A percentile compares a stretch with the other conserved stretches of the same genome.
Conservation (phyloP, 306 rosid genomes). For the Lathyrus oleraceus region DNA sequence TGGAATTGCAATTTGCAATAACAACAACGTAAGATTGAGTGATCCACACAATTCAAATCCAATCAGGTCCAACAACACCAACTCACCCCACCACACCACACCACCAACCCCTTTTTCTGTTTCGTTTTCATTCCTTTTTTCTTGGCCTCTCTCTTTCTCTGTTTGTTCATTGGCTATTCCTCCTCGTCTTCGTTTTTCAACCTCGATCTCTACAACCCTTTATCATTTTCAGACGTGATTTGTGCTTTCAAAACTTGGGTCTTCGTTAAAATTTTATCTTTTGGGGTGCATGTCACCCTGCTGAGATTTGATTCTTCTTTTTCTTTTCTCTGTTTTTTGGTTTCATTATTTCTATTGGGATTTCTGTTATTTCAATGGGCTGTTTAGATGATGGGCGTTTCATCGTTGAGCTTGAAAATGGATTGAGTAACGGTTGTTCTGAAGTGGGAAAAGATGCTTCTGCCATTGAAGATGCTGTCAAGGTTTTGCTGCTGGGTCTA, state of each 20-base stretch:
- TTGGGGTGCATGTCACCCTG: conserved; percentile 6
- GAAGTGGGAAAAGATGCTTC: conserved; percentile 48
- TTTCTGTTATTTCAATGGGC: conserved; percentile 61
- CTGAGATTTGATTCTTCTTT: conserved; percentile 7
- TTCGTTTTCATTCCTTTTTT: neutral
- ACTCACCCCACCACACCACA: neutral
- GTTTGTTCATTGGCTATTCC: neutral
- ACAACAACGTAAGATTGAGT: neutral
- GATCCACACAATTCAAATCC: conserved; percentile 14
- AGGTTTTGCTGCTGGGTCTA: conserved; percentile 76
- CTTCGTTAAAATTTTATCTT: neutral
- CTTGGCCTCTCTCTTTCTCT: neutral
- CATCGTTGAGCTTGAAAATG: conserved; percentile 64
- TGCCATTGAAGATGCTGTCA: conserved; percentile 74
- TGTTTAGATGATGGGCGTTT: conserved; percentile 77
- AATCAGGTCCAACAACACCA: conserved; percentile 6
- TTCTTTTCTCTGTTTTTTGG: neutral
- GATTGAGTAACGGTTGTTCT: conserved; percentile 40
- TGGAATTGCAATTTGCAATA: neutral
- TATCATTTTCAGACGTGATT: conserved; percentile 13
- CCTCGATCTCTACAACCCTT: conserved; percentile 7
- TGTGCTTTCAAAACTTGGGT: neutral
- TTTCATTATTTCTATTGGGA: neutral
- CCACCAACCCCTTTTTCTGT: neutral
- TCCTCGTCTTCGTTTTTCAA: neutral